These are phyloP conservation scores for Eucalyptus microcorys DNA, from an alignment of 345 rosid genomes.

Conservation along the genomic window DNA sequence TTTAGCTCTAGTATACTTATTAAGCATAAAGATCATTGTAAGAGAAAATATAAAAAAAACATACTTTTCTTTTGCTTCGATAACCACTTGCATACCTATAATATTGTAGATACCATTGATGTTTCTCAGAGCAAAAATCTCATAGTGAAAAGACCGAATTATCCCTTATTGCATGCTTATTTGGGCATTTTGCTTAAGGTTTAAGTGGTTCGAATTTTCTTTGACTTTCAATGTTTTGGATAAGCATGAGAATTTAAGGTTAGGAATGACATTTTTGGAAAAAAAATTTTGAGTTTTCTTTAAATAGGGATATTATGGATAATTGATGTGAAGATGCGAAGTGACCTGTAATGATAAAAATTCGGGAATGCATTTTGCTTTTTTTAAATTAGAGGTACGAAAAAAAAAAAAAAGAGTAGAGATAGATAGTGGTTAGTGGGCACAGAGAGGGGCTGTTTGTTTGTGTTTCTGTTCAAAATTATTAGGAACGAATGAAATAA, in stretches of 20 bases:
- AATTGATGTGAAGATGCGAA: neutral
- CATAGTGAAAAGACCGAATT: neutral
- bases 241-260: neutral
- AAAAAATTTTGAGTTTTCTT: neutral
- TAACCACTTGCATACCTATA: neutral
- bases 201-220: neutral
- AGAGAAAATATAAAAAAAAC: neutral
- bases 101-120: neutral
- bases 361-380: neutral
- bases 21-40: neutral
- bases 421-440: neutral
- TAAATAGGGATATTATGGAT: neutral
- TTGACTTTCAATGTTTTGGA: too few species aligned
- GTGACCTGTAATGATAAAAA: rapidly evolving
- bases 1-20: neutral
- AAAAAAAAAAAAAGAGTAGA: neutral
- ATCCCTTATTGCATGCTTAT: neutral
- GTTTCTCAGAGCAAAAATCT: neutral
- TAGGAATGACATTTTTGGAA: neutral
- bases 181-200: neutral
- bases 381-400: neutral
- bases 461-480: too few species aligned
- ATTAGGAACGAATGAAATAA: too few species aligned
- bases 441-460: too few species aligned
- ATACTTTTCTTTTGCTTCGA: neutral